Evolutionary conservation across 805 yeast species (phyloP).

Genomic region (Naumovozyma baii): DNA sequence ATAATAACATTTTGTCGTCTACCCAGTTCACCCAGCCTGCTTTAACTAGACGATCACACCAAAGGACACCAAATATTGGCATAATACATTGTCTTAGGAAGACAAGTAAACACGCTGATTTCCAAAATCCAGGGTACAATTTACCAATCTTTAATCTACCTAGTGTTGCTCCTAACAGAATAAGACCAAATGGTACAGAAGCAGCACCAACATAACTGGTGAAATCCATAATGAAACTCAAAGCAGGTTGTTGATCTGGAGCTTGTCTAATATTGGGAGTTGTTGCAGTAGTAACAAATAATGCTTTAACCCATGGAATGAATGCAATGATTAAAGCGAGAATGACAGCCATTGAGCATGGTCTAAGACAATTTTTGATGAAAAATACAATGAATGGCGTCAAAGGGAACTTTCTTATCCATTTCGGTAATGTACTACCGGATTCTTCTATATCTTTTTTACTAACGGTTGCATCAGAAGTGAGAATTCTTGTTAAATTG

Average conservation of each 20-base stretch:
- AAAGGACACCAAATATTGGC: conserved; percentile 71
- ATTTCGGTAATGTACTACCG: conserved; percentile 21
- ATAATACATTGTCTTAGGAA: conserved; percentile 52
- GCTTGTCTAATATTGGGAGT: conserved; percentile 50
- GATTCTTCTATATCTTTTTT: conserved; percentile 26
- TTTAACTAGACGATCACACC: conserved; percentile 50
- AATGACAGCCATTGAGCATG: conserved; percentile 64
- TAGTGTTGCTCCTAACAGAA: conserved; percentile 80
- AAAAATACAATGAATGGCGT: conserved; percentile 27
- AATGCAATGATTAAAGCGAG: conserved; percentile 58
- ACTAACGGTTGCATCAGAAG: conserved; percentile 28
- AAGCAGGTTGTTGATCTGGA: conserved; percentile 79
- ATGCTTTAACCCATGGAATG: conserved; percentile 80
- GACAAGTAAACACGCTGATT: conserved; percentile 52
- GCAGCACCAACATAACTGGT: conserved; percentile 76
- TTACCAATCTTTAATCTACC: conserved; percentile 57
- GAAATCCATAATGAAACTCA: conserved; percentile 78
- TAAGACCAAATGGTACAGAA: conserved; percentile 80
- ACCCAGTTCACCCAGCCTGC: conserved; percentile 56
- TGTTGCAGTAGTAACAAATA: conserved; percentile 46
- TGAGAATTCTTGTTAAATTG: conserved; percentile 25
- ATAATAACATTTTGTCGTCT: conserved; percentile 47
- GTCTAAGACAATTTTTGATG: conserved; percentile 52
- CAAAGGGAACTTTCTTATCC: conserved; percentile 23
- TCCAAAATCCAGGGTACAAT: conserved; percentile 58